Conservation (phyloP, 768 basidiomycete genomes). For the Roridomyces roridus region DNA sequence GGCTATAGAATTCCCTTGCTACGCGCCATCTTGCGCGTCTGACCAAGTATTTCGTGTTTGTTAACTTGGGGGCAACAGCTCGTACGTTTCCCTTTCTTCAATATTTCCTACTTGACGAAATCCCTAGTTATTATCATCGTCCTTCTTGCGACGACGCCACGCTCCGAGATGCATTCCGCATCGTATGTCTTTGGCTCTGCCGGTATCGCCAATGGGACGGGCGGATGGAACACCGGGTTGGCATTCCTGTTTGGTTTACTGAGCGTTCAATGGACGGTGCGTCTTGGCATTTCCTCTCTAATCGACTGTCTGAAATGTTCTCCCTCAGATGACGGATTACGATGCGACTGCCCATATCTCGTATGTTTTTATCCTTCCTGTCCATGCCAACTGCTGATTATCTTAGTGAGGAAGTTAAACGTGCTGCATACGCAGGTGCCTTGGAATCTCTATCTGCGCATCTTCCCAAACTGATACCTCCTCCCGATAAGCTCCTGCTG, state of each 20-base stretch:
- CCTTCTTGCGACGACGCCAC: constrained; percentile 74
- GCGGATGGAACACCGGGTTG: constrained; percentile 79
- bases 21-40: constrained; percentile 78
- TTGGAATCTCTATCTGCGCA: not conserved
- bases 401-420: constrained; percentile 75
- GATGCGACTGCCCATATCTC: constrained; percentile 85
- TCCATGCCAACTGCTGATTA: too few species aligned
- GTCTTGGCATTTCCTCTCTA: constrained; percentile 29
- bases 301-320: constrained; percentile 11
- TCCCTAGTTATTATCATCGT: constrained; percentile 84
- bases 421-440: constrained; percentile 78
- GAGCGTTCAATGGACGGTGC: constrained; percentile 87
- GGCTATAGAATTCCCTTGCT: constrained; percentile 66
- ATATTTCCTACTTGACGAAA: constrained; percentile 2
- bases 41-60: constrained; percentile 82
- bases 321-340: constrained; percentile 70
- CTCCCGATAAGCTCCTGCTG: constrained; percentile 35
- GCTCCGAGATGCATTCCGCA: constrained; percentile 81
- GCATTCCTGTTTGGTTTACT: constrained; percentile 86
- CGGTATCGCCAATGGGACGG: constrained; percentile 80
- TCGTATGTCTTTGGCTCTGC: constrained; percentile 78
- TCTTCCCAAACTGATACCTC: too few species aligned
- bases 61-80: constrained; percentile 84
- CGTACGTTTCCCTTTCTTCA: constrained; percentile 41
- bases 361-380: constrained; percentile 47